Evolutionary conservation across 371 early-diverging fungal species (phyloP), one percentile per base, ranked within the genome.

Genomic region (Mucor plumbeus): DNA sequence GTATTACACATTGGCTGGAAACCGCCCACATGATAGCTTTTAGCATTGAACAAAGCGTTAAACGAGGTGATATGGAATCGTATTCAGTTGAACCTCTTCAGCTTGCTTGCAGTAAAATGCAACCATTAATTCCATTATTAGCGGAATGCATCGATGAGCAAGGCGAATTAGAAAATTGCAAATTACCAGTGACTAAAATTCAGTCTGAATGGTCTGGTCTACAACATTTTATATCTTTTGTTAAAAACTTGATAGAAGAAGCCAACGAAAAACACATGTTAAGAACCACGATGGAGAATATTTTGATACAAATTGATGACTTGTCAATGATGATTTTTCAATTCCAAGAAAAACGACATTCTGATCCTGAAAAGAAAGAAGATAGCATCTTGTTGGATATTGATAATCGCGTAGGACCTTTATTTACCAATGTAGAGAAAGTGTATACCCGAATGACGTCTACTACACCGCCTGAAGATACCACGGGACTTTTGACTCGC

Each of bases 331-430:
- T 80, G 64, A 75, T 82, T 17, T 82, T 82, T 47, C 74, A 80
- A 58, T 82, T 74, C 35, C 83, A 82, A 59, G 83, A 82, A 55
- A 59, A 66, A 40, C 64, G 76, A 14, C 74, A 72, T 34, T 44
- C 50, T 3, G 62, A 64, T 26, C 33, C 57, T 8, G 41, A 63
- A 33, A 74, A 72, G 8, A 74, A 77, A 14, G 72, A 76, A 41
- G 84, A 87, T 36, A 76, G 71, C 38, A 78, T 82, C 3, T 47
- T 88, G 11, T 69, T 80, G 15, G 82, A 84, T 26, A 83, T 87
- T 56, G 88, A 88, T 53, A 78, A 81, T 19, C 65, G 75, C 44
- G 83, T 87, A 19, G 86, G 82, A 33, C 85, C 85, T 14, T 67
- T 87, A 41, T 83, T 84, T 41, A 67, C 76, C 21, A 64, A 81